A percentile compares a stretch with the other conserved stretches of the same genome.
These are phyloP conservation scores for Nemania diffusa DNA, from an alignment of 2,329 filamentous ascomycete species.

Conservation along the genomic window DNA sequence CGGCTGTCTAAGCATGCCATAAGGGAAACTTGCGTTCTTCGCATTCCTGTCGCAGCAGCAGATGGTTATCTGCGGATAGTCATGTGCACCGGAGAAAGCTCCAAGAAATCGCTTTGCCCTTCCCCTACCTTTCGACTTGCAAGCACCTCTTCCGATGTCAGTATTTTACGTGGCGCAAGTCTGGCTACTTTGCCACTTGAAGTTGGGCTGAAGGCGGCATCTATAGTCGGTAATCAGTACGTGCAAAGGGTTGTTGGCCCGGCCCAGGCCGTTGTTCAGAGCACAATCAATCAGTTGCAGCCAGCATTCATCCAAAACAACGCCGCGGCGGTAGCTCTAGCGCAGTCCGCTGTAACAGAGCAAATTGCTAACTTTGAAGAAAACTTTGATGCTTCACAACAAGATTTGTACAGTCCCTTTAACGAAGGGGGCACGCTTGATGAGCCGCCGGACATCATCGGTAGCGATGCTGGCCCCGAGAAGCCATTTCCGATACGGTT, in stretches of 20 bases:
- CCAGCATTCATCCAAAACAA: conserved; percentile 52
- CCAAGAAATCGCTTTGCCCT: conserved; percentile 66
- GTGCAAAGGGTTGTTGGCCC: conserved; percentile 58
- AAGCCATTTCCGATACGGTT: conserved; percentile 65
- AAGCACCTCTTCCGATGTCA: conserved; percentile 70
- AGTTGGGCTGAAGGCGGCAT: conserved; percentile 68
- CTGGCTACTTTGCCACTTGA: conserved; percentile 73
- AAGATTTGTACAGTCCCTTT: conserved; percentile 52
- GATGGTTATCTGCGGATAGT: conserved; percentile 78
- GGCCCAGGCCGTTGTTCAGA: conserved; percentile 56
- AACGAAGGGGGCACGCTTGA: conserved; percentile 49
- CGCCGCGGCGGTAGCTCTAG: conserved; percentile 55
- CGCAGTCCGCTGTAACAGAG: conserved; percentile 47
- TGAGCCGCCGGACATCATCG: conserved; percentile 54
- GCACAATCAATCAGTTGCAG: conserved; percentile 48
- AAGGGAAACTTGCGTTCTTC: conserved; percentile 71
- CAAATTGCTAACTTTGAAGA: conserved; percentile 52
- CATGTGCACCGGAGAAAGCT: conserved; percentile 61
- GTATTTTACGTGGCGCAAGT: conserved; percentile 72
- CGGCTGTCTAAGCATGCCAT: conserved; percentile 61
- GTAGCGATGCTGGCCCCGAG: conserved; percentile 61
- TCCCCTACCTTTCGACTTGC: conserved; percentile 77
- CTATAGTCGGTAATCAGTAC: conserved; percentile 58
- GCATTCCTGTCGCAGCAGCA: conserved; percentile 69
- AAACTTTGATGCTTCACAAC: conserved; percentile 50